Evolutionary conservation across 208 protist species (phyloP), one percentile per base, ranked within the genome.

Genomic region (Leptomonas pyrrhocoris): DNA sequence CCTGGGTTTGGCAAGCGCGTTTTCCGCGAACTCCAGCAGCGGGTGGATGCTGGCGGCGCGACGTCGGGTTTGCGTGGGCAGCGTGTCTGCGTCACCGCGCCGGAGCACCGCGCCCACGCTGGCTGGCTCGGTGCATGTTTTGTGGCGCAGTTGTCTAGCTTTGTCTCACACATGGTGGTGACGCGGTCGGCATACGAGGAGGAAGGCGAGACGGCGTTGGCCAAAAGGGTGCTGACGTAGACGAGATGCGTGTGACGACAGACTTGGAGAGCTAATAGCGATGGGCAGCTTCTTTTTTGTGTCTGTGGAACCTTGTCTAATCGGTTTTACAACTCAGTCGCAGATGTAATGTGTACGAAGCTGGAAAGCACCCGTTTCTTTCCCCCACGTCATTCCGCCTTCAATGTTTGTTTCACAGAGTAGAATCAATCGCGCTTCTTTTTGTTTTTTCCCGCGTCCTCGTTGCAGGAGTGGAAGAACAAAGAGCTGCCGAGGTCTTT

Each of bases 101-200:
- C 94, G 31, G 86, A 88, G 43, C 97, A 99, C 54, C 63, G 97
- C n/a, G 84, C 84, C 16, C 85, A 94, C 73, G 83, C 80, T 34
- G 91, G 89, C 19, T 99, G 97, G 97, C 85, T 98, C 40, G 98
- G 98, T 30, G 98, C 97, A 36, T 97, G 94, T 25, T 98, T 99
- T 62, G 69, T 99, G 11, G 80, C 96, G 8, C 96, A 94, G 48
- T 76, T 99, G 15, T 90, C 83, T 11, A 94, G 91, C 36, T 99
- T 99, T 80, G 62, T 85, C 36, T 58, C 94, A 34, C 12, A 73
- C 50, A 97, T 98, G 89, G 50, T 83, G 19, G 76, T 86, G 31
- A 80, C 62, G 9, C 73, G 83, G 6, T 72, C 49, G 2, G 83
- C 69, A 36, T 94, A 86, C 70, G 57, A 77, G 58, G 88, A 94